Percentiles rank a stretch among this genome's conserved stretches.
phyloP scores from a whole-genome alignment of 192 early-diverging fungal genomes.

The Podila minutissima region DNA sequence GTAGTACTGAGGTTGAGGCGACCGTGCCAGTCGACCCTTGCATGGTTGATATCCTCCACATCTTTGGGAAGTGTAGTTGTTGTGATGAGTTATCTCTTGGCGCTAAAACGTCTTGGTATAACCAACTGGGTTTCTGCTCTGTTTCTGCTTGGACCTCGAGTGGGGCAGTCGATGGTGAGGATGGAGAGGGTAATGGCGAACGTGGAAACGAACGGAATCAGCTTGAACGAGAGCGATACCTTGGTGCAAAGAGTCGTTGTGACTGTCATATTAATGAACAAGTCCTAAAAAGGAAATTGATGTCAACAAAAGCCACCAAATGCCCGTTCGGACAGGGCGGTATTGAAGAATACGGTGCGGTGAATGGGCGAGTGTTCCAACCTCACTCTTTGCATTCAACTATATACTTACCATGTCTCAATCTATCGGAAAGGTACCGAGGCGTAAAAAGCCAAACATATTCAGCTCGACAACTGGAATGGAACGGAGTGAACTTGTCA shows the following conservation, averaged over 20 bases:
- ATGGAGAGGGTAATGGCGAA: no score
- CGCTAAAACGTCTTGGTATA: not conserved
- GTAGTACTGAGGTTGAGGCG: not conserved
- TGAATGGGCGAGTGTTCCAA: not conserved
- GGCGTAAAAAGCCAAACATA: not conserved
- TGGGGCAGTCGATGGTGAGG: no score
- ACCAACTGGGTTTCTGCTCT: not conserved
- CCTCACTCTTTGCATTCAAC: slow-evolving; percentile 1
- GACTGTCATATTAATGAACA: no score
- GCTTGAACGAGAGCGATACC: no score
- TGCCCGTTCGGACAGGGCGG: no score
- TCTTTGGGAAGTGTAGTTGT: not conserved
- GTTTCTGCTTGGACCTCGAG: no score
- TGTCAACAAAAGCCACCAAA: no score
- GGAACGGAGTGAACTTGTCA: not conserved
- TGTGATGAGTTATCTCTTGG: not conserved
- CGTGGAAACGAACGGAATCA: no score
- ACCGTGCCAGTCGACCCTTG: not conserved
- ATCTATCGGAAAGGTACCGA: slow-evolving; percentile 63
- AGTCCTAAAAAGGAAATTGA: no score
- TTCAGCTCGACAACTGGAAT: no score
- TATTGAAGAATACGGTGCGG: no score
- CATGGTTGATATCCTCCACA: not conserved
- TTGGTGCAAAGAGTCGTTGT: no score
- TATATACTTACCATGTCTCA: slow-evolving; percentile 58